Evolutionary conservation across 2,329 filamentous ascomycete genomes (phyloP).

Genomic region (Cladosporium velox): DNA sequence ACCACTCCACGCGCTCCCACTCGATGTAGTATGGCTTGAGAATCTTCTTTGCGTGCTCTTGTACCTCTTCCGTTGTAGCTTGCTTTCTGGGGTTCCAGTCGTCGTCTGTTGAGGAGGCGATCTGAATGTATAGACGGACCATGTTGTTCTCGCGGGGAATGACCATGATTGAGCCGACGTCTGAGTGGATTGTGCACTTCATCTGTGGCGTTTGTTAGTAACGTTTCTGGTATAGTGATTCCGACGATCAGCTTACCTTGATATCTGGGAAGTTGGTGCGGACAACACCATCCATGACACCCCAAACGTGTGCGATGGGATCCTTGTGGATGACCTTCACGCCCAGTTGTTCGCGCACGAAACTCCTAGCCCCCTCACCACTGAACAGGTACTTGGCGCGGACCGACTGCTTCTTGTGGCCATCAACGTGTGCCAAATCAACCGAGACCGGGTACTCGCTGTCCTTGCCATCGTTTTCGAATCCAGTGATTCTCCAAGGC

Average conservation of each 20-base stretch:
- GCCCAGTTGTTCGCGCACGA: slow-evolving; percentile 62
- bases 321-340: slow-evolving; percentile 67
- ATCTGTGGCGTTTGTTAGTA: slow-evolving; percentile 45
- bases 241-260: slow-evolving; percentile 46
- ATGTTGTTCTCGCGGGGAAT: slow-evolving; percentile 58
- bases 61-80: slow-evolving; percentile 60
- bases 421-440: slow-evolving; percentile 73
- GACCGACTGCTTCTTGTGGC: slow-evolving; percentile 66
- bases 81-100: slow-evolving; percentile 64
- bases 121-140: slow-evolving; percentile 60
- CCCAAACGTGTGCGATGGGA: slow-evolving; percentile 65
- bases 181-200: slow-evolving; percentile 68
- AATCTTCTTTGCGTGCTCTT: slow-evolving; percentile 59
- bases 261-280: slow-evolving; percentile 65
- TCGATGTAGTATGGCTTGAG: slow-evolving; percentile 61
- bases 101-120: slow-evolving; percentile 62
- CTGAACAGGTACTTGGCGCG: slow-evolving; percentile 64
- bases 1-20: slow-evolving; percentile 68
- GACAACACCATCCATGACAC: slow-evolving; percentile 67
- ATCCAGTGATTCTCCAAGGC: slow-evolving; percentile 63
- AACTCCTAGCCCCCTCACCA: slow-evolving; percentile 63
- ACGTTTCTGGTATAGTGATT: background rate
- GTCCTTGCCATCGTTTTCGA: slow-evolving; percentile 61
- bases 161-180: slow-evolving; percentile 65
- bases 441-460: slow-evolving; percentile 80